phyloP scores from a whole-genome alignment of 441 rosid genomes.

The Codiaeum variegatum region DNA sequence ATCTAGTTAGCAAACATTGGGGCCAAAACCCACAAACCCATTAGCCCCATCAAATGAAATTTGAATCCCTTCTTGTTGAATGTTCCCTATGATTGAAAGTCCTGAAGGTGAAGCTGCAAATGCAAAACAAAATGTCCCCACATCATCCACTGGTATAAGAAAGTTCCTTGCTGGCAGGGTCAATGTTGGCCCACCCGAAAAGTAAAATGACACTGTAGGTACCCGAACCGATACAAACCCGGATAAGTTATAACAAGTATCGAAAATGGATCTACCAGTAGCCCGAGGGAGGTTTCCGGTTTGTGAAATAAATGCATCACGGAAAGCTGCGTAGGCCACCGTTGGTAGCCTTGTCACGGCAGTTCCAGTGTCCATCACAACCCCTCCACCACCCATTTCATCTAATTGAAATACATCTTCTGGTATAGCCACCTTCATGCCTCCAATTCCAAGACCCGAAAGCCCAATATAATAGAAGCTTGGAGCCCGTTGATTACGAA shows the following conservation, averaged over 20 bases:
- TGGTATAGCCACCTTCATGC: constrained; percentile 46
- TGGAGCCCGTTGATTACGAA: constrained; percentile 70
- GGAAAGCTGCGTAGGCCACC: constrained; percentile 60
- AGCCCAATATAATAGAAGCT: constrained; percentile 87
- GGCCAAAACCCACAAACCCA: constrained; percentile 95
- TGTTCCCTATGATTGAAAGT: constrained; percentile 89
- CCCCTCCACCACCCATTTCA: constrained; percentile 72
- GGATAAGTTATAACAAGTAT: constrained; percentile 69
- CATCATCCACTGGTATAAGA: constrained; percentile 77
- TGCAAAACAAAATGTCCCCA: constrained; percentile 86
- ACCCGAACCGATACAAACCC: constrained; percentile 80
- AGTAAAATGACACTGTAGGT: constrained; percentile 85
- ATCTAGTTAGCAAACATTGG: constrained; percentile 62
- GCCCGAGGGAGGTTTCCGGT: constrained; percentile 76
- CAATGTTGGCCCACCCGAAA: constrained; percentile 71
- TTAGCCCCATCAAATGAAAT: constrained; percentile 86
- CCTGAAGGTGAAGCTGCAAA: constrained; percentile 69
- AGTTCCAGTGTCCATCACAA: constrained; percentile 96
- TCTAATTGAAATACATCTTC: constrained; percentile 47
- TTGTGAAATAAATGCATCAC: constrained; percentile 58
- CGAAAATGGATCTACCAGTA: constrained; percentile 70
- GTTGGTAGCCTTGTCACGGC: constrained; percentile 84
- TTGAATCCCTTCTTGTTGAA: constrained; percentile 94
- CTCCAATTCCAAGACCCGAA: constrained; percentile 81
- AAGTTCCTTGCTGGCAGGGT: constrained; percentile 87